A percentile compares a stretch with the other conserved stretches of the same genome.
Conservation (phyloP, 176 grass and related monocot species). For the Dactylis glomerata region DNA sequence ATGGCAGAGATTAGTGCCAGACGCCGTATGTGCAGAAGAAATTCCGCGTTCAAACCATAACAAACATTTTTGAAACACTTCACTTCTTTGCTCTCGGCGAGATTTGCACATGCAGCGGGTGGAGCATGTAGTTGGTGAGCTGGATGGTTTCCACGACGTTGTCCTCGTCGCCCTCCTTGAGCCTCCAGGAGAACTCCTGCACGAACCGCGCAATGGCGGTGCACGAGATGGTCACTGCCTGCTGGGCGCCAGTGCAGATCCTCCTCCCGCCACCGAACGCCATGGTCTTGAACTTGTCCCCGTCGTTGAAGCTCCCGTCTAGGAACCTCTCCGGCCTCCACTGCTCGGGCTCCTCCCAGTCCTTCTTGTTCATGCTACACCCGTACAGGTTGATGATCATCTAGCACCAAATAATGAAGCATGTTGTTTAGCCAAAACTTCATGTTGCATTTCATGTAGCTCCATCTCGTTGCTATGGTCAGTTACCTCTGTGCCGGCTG, state of each 20-base stretch:
- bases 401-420: background rate
- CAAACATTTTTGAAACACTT: background rate
- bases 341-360: slow-evolving; percentile 56
- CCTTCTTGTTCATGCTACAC: slow-evolving; percentile 77
- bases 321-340: slow-evolving; percentile 85
- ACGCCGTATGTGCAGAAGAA: no score
- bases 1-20: no score
- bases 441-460: background rate
- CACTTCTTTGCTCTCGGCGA: slow-evolving; percentile 39
- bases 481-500: slow-evolving; percentile 35
- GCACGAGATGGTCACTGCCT: slow-evolving; percentile 58
- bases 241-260: slow-evolving; percentile 53
- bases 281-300: slow-evolving; percentile 65
- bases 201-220: slow-evolving; percentile 52
- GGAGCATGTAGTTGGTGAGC: slow-evolving; percentile 55
- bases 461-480: background rate
- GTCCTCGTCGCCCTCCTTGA: slow-evolving; percentile 64
- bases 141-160: slow-evolving; percentile 59
- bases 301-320: slow-evolving; percentile 26
- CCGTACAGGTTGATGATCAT: slow-evolving; percentile 72
- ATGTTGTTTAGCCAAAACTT: background rate
- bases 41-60: background rate
- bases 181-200: slow-evolving; percentile 71
- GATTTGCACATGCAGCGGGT: slow-evolving; percentile 51
- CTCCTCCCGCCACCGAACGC: slow-evolving; percentile 77